Evolutionary conservation across 2,329 filamentous ascomycete genomes (phyloP), one percentile per base, ranked within the genome.

Genomic region (Cladophialophora psammophila): DNA sequence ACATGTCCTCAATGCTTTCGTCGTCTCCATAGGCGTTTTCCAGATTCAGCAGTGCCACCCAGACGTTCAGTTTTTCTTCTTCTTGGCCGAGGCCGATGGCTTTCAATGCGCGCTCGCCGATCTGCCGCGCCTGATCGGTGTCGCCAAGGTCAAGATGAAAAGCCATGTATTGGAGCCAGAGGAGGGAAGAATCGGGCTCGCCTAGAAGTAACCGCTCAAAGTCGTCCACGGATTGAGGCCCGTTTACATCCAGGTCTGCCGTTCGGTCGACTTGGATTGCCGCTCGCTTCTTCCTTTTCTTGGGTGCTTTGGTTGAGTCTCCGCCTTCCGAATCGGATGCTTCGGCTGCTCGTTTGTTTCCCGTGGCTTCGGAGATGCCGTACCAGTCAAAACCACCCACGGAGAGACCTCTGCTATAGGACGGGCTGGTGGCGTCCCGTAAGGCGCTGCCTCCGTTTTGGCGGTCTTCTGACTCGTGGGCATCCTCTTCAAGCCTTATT

Each of bases 161-260:
- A n/a, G 94, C 93, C 93, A 99, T 98, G 81, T 99, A 99, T 72
- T 92, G 88, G 63, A 97, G 92, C 95, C 95, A 99, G 34, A 98
- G 86, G 69, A 90, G 85, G 0, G 94, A 96, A n/a, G 92, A 94
- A 80, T 98, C 93, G 2, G 95, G 93, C 77, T 96, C 91, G 64
- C 93, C 92, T 26, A 99, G 87, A 50, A 99, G 87, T 31, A 97
- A 88, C 72, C 95, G 90, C 81, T 99, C 96, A 78, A 93, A 99
- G 79, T 99, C 96, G 69, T 91, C 92, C 15, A 92, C 87, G 1
- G 92, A 94, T 77, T 96, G 93, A 1, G 95, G 95, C 0, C 94
- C 94, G 73, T 94, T 88, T 55, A 87, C 88, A 77, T 97, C 93
- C 10, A 99, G 87, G 73, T 97, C 92, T n/a, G 91, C 95, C 4